A percentile compares a stretch with the other conserved stretches of the same genome.
Conservation (phyloP, 2,329 filamentous ascomycete genomes). For the Fusarium newnesense region DNA sequence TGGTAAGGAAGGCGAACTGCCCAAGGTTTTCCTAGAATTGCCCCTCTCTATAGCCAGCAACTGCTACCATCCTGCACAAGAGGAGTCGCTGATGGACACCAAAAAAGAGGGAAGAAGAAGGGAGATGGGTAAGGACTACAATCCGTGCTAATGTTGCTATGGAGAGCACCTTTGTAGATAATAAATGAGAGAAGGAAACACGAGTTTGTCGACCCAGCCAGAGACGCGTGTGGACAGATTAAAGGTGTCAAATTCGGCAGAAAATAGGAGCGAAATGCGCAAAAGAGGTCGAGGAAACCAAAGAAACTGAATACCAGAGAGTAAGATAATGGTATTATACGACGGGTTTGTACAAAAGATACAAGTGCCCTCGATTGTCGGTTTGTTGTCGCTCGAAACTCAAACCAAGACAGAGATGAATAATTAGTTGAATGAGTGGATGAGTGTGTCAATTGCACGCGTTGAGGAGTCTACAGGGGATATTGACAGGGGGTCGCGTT, state of each 20-base stretch:
- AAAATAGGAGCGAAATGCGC: conserved; percentile 7
- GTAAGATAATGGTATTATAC: background rate
- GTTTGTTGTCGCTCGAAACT: conserved; percentile 29
- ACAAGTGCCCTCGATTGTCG: conserved; percentile 8
- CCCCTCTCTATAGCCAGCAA: conserved; percentile 38
- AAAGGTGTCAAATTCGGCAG: conserved; percentile 8
- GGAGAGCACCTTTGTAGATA: conserved; percentile 23
- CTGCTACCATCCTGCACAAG: conserved; percentile 41
- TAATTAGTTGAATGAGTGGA: conserved; percentile 27
- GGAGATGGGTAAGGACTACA: background rate
- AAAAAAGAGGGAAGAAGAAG: background rate
- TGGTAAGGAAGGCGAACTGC: conserved; percentile 1
- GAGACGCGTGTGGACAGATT: conserved; percentile 35
- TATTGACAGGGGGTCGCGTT: conserved; percentile 34
- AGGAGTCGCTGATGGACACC: background rate
- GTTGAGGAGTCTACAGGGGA: conserved; percentile 38
- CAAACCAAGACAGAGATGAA: conserved; percentile 27
- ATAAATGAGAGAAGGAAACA: conserved; percentile 21
- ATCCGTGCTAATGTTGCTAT: conserved; percentile 15
- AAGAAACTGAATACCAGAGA: background rate
- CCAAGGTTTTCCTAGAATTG: conserved; percentile 43
- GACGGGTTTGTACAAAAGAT: conserved; percentile 5
- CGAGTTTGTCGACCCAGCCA: conserved; percentile 22
- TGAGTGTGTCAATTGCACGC: conserved; percentile 31
- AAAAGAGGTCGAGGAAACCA: background rate